Percentiles rank a stretch among this genome's conserved stretches.
These are phyloP conservation scores for Gillenia trifoliata DNA, from an alignment of 306 rosid genomes.

Conservation along the genomic window DNA sequence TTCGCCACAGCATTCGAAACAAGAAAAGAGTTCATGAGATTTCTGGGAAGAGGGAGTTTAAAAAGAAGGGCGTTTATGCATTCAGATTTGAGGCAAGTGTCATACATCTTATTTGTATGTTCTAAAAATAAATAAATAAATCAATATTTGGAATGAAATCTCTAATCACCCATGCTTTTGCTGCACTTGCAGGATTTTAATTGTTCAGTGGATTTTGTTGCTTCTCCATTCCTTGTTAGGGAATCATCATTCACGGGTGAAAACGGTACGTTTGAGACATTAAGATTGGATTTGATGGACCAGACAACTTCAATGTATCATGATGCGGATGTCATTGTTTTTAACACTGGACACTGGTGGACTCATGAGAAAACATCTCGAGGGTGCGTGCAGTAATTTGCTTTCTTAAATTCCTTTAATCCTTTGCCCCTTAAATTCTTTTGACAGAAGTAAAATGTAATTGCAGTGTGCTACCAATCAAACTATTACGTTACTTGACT, in stretches of 20 bases:
- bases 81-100: constrained; percentile 85
- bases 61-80: constrained; percentile 77
- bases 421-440: background rate
- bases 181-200: constrained; percentile 65
- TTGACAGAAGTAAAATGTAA: background rate
- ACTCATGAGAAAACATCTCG: constrained; percentile 90
- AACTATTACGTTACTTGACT: background rate
- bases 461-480: background rate
- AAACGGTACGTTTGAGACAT: constrained; percentile 67
- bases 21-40: constrained; percentile 70
- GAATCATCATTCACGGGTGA: constrained; percentile 57
- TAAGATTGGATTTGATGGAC: constrained; percentile 94
- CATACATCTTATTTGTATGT: background rate
- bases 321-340: constrained; percentile 79
- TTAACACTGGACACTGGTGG: constrained; percentile 99
- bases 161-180: constrained; percentile 11
- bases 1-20: constrained; percentile 52
- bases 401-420: constrained; percentile 7
- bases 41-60: constrained; percentile 73
- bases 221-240: constrained; percentile 81
- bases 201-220: constrained; percentile 82
- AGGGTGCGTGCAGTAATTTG: constrained; percentile 50
- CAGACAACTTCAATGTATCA: constrained; percentile 52
- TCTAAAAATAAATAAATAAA: background rate
- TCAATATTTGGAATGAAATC: background rate